Percentiles rank a stretch among this genome's conserved stretches.
phyloP scores from a whole-genome alignment of 495 filamentous ascomycete species.

The Bacidia gigantensis region DNA sequence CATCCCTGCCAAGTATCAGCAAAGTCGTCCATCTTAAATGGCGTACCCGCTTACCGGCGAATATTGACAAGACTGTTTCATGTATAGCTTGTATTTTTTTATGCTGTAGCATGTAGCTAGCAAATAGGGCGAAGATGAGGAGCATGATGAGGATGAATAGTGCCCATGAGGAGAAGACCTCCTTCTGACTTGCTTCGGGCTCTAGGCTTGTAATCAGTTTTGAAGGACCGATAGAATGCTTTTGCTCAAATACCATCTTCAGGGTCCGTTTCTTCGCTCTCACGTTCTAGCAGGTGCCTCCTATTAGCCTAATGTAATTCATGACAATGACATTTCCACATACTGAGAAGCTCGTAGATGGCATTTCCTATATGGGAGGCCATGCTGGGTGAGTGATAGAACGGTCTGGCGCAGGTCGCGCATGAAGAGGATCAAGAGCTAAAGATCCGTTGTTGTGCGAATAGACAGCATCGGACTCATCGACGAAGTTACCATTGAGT shows the following conservation, averaged over 20 bases:
- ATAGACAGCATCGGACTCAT: background rate
- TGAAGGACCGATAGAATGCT: background rate
- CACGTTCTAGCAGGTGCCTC: slow-evolving; percentile 12
- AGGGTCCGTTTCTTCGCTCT: slow-evolving; percentile 31
- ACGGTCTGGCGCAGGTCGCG: background rate
- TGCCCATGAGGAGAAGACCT: slow-evolving; percentile 90
- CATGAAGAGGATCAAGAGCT: too few species aligned
- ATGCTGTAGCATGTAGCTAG: slow-evolving; percentile 89
- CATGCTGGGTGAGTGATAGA: slow-evolving; percentile 15
- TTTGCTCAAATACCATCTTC: slow-evolving; percentile 31
- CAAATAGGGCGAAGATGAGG: slow-evolving; percentile 86
- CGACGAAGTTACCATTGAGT: background rate
- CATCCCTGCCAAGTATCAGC: slow-evolving; percentile 52
- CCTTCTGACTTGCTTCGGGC: slow-evolving; percentile 60
- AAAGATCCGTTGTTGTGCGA: too few species aligned
- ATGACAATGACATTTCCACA: background rate
- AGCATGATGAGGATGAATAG: slow-evolving; percentile 91
- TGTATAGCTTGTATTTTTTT: slow-evolving; percentile 93
- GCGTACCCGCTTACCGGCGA: slow-evolving; percentile 56
- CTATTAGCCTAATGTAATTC: background rate
- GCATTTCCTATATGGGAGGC: slow-evolving; percentile 25
- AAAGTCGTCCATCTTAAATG: background rate
- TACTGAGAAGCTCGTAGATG: slow-evolving; percentile 28
- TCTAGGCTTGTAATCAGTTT: slow-evolving; percentile 22
- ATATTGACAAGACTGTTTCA: slow-evolving; percentile 95